phyloP scores from a whole-genome alignment of 345 rosid species.

The Linum usitatissimum region DNA sequence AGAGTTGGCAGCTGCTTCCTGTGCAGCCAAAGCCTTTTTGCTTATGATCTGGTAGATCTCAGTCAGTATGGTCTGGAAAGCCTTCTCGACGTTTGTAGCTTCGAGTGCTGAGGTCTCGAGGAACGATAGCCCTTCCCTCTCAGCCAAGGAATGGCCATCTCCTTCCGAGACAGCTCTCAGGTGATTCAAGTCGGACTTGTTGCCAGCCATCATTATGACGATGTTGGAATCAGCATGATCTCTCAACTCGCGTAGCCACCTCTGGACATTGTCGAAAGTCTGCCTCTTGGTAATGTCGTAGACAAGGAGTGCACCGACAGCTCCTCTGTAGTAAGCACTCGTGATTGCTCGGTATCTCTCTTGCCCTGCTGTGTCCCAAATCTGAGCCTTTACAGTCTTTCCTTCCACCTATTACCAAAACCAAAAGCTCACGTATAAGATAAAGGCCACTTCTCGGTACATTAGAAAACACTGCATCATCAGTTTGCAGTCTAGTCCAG shows the following conservation, averaged over 20 bases:
- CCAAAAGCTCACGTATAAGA: not conserved
- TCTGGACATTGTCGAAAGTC: constrained; percentile 21
- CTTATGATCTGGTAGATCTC: constrained; percentile 24
- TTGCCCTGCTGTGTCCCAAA: constrained; percentile 26
- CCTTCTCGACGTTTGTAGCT: constrained; percentile 24
- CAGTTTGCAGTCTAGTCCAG: not conserved
- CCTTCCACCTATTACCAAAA: constrained; percentile 17
- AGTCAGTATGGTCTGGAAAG: constrained; percentile 22
- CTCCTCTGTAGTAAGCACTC: constrained; percentile 25
- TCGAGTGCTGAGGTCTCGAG: constrained; percentile 25
- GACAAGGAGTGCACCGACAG: constrained; percentile 26
- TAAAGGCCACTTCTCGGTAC: not conserved
- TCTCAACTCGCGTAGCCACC: constrained; percentile 27
- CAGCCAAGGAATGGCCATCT: constrained; percentile 22
- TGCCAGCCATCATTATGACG: constrained; percentile 28
- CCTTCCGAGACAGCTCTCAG: constrained; percentile 19
- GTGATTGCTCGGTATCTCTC: constrained; percentile 24
- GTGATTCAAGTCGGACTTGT: constrained; percentile 24
- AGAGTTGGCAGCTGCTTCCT: constrained; percentile 23
- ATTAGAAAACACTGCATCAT: not conserved
- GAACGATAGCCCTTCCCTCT: constrained; percentile 23
- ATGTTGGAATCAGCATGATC: constrained; percentile 26
- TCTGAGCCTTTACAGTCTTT: constrained; percentile 25
- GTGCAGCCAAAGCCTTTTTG: constrained; percentile 26
- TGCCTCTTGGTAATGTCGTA: constrained; percentile 27